Evolutionary conservation across 2,329 filamentous ascomycete species (phyloP), one percentile per base, ranked within the genome.

Genomic region (Sordariomycetes sp.): DNA sequence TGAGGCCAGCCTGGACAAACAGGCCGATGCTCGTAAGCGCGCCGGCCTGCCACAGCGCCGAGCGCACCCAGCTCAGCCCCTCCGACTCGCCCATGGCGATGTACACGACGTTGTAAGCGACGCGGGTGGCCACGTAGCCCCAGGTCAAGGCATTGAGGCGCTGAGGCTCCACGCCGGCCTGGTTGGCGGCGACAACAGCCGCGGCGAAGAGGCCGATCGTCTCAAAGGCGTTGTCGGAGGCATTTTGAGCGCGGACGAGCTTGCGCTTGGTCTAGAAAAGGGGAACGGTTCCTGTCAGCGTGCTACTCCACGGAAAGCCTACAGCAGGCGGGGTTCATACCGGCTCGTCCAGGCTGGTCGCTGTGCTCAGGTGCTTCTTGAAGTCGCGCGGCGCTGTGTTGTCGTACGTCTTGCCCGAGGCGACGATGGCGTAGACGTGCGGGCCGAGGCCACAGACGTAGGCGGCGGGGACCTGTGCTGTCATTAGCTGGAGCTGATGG

Each of bases 171-270:
- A 70, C 53, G 16, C 58, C 55, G 6, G 64, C 54, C n/a, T 51
- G 46, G 46, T 68, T 70, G 41, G 60, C 66, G 12, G 66, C 66
- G 24, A 63, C 51, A 14, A 72, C 54, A 26, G 49, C 58, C 4
- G 56, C 57, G 10, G 63, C 56, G 45, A 57, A 67, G 42, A 64
- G 44, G 31, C 59, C 61, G 9, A 69, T 39, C 4, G 59, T 62
- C 49, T 69, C 64, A 40, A 64, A 55, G 39, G 53, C 59, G 44
- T 69, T 69, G 25, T 51, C 46, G 6, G 53, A 45, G 5, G 66
- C 64, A 16, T 68, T 66, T 46, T 79, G 67, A 19, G 66, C 61
- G 32, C 72, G 66, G 27, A 75, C 49, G 20, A 70, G 58, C 34
- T 63, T 63, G 47, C 74, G 75, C 47, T 79, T 71, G 11, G 24